phyloP scores from a whole-genome alignment of 2,329 filamentous ascomycete species.

The Colletotrichum lentis region DNA sequence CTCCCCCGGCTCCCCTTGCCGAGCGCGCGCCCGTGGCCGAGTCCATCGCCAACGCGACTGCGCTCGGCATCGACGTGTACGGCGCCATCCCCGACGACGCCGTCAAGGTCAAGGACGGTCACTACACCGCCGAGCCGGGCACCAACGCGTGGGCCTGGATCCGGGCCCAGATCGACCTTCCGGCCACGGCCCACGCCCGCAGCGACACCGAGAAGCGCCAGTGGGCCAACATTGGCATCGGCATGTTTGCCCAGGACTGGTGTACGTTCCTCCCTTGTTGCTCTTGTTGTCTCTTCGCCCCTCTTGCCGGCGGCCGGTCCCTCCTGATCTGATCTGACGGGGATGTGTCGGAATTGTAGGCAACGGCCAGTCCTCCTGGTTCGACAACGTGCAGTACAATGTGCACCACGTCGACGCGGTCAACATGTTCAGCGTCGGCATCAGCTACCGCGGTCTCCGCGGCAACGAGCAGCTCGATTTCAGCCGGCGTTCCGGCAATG shows the following conservation, averaged over 20 bases:
- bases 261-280: conserved; percentile 18
- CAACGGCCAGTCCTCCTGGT: conserved; percentile 36
- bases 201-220: conserved; percentile 34
- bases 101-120: conserved; percentile 34
- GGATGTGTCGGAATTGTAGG: conserved; percentile 13
- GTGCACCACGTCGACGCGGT: conserved; percentile 24
- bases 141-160: conserved; percentile 40
- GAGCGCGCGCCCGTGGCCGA: conserved; percentile 8
- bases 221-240: conserved; percentile 38
- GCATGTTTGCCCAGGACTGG: conserved; percentile 36
- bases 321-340: background rate
- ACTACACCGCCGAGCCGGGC: conserved; percentile 39
- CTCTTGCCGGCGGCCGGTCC: too few species aligned
- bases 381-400: conserved; percentile 38
- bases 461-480: conserved; percentile 39
- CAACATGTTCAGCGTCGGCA: conserved; percentile 39
- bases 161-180: conserved; percentile 39
- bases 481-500: conserved; percentile 29
- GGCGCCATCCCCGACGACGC: conserved; percentile 39
- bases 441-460: conserved; percentile 38
- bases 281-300: too few species aligned
- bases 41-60: conserved; percentile 25
- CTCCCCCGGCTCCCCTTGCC: background rate
- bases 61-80: conserved; percentile 38
- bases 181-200: background rate